Base-by-base conservation (phyloP, 495 filamentous ascomycete species). In the Daldinia decipiens region DNA sequence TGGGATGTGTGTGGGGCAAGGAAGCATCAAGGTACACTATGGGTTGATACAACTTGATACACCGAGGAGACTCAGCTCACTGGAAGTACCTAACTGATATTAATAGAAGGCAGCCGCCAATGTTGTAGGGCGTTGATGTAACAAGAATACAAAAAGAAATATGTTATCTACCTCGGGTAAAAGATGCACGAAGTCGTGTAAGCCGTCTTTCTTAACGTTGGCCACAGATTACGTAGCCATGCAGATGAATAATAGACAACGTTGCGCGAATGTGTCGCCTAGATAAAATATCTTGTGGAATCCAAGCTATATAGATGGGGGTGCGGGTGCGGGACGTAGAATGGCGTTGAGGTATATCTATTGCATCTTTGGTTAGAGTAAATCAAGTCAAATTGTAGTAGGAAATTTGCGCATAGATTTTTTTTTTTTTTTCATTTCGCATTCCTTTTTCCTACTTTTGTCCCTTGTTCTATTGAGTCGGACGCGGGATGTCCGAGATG, bases 191-290 rank as follows among this genome's bases (percentile, higher is more conserved):
- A 57, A 54, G 58, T 56, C 15, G 62, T 61, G 58, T 39, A 40
- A 59, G 19, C 65, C 65, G 29, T 38, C 13, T 29, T 62, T 59
- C 62, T 67, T 58, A 21, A 36, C 54, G 52, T 69, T 61, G 67
- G 62, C 61, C 73, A 58, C 64, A 70, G 67, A 79, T 77, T 77
- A 76, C 77, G 76, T 79, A 61, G 72, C 74, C 68, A 77, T 77
- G 59, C 76, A 77, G 76, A 68, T 74, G 59, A 56, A 12, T 32
- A 31, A 62, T 72, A 55, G 67, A 67, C 65, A 61, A 70, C 53
- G 65, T 75, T 55, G 71, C 47, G 53, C 61, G 57, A 58, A 68
- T 72, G 70, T 55, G 61, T 59, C 65, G 65, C 59, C 61, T 63
- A 66, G 51, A 52, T 62, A 17, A 54, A 53, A 50, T 56, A 40